These are phyloP conservation scores for Erythrophleum ivorense DNA, from an alignment of 331 rosid genomes.

Conservation along the genomic window DNA sequence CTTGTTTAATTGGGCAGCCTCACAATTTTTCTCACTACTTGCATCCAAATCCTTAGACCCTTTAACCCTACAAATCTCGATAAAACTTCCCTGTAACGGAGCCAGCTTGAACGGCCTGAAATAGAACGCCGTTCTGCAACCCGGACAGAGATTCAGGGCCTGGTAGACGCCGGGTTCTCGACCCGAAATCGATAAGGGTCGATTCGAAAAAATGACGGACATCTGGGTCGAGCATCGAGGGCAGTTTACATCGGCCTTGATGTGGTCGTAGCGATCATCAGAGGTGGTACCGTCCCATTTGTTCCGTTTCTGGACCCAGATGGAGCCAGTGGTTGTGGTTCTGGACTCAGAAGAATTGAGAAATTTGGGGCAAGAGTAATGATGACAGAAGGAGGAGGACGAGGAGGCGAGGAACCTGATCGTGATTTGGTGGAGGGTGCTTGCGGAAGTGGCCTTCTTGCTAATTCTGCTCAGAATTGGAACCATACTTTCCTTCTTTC, in stretches of 20 bases:
- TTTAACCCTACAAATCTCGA: conserved; percentile 67
- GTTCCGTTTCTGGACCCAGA: conserved; percentile 15
- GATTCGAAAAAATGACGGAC: conserved; percentile 63
- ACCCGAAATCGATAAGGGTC: conserved; percentile 63
- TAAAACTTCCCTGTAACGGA: conserved; percentile 68
- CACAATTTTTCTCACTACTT: conserved; percentile 22
- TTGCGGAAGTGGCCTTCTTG: not conserved
- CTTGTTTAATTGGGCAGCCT: not conserved
- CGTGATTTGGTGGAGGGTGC: not conserved
- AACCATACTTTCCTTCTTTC: conserved; percentile 25
- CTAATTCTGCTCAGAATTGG: conserved; percentile 21
- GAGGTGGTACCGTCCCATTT: conserved; percentile 45
- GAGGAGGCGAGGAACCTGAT: conserved; percentile 8
- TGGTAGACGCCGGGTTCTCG: conserved; percentile 60
- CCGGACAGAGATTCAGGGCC: conserved; percentile 68
- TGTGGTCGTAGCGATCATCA: conserved; percentile 51
- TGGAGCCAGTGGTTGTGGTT: not conserved
- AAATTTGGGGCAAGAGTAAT: not conserved
- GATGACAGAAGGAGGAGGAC: not conserved
- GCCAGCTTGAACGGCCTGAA: conserved; percentile 66
- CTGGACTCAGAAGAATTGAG: conserved; percentile 4
- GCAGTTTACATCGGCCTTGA: conserved; percentile 64
- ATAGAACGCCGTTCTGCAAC: conserved; percentile 70
- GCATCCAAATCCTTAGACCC: conserved; percentile 27
- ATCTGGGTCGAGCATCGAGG: conserved; percentile 65